These are phyloP conservation scores for Lizanozyma gosingica DNA, from an alignment of 1,139 yeast genomes.

Conservation along the genomic window DNA sequence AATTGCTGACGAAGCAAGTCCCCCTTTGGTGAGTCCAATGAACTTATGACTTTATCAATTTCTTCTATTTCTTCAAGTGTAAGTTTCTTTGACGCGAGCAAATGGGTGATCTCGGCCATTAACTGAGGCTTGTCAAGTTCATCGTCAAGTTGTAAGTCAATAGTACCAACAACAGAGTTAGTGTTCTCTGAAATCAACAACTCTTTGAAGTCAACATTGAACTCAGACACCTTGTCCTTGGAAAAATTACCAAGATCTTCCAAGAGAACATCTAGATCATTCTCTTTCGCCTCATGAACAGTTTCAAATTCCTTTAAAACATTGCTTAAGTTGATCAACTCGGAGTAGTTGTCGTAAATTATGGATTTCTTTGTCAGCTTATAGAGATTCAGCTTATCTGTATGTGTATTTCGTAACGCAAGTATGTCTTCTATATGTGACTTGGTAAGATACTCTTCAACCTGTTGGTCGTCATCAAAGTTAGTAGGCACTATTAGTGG, in stretches of 20 bases:
- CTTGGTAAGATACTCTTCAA: not conserved
- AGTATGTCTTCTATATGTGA: conserved; percentile 23
- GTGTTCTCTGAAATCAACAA: not conserved
- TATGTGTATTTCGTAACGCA: conserved; percentile 25
- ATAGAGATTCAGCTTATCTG: conserved; percentile 25
- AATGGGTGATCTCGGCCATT: not conserved
- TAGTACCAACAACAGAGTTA: not conserved
- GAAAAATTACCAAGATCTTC: conserved; percentile 5
- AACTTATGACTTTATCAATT: not conserved
- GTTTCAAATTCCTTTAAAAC: conserved; percentile 19
- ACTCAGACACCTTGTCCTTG: conserved; percentile 12
- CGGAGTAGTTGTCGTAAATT: conserved; percentile 40
- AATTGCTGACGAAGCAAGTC: not conserved
- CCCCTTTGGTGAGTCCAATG: not conserved
- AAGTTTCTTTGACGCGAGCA: not conserved
- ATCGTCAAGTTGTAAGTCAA: not conserved
- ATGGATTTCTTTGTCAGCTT: conserved; percentile 37
- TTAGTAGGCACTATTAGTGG: not conserved
- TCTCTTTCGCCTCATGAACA: conserved; percentile 3
- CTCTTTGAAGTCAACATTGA: conserved; percentile 19
- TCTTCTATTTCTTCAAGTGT: not conserved
- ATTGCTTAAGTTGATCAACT: conserved; percentile 33
- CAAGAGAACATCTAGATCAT: not conserved
- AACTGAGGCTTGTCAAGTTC: not conserved
- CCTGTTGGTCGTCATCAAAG: conserved; percentile 5